phyloP scores from a whole-genome alignment of 441 rosid species.

The Populus trichocarpa region DNA sequence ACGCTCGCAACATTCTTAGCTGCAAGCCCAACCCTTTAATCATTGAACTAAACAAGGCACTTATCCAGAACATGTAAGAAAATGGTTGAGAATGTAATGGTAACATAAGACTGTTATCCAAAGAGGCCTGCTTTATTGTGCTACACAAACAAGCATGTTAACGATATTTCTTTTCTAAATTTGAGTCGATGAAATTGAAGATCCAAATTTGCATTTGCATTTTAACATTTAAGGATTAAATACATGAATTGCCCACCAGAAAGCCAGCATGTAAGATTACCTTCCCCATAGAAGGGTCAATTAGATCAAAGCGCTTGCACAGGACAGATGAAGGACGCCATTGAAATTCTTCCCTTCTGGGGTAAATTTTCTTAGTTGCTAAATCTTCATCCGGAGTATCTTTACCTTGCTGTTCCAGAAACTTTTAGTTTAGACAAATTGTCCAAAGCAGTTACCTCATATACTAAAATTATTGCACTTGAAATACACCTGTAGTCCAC shows the following conservation, averaged over 20 bases:
- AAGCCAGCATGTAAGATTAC: constrained; percentile 32
- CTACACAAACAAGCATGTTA: not conserved
- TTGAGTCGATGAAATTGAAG: not conserved
- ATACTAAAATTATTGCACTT: constrained; percentile 9
- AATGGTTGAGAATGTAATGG: not conserved
- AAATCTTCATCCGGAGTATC: constrained; percentile 48
- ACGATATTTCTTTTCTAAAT: not conserved
- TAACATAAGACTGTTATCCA: not conserved
- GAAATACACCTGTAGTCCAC: constrained; percentile 68
- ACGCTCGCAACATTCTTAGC: not conserved
- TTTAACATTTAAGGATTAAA: not conserved
- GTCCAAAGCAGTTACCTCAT: constrained; percentile 15
- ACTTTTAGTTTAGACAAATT: constrained; percentile 11
- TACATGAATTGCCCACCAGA: not conserved
- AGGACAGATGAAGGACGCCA: constrained; percentile 90
- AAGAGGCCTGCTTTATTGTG: not conserved
- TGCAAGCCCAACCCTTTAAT: not conserved
- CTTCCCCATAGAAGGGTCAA: constrained; percentile 97
- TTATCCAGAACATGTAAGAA: not conserved
- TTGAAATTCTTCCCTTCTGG: constrained; percentile 88
- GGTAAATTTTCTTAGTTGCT: constrained; percentile 40
- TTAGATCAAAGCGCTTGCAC: constrained; percentile 97
- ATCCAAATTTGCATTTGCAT: not conserved
- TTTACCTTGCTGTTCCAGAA: constrained; percentile 52
- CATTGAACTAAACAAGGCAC: not conserved